Conservation (phyloP, 2,329 filamentous ascomycete genomes). For the Penicillium sclerotigenum region DNA sequence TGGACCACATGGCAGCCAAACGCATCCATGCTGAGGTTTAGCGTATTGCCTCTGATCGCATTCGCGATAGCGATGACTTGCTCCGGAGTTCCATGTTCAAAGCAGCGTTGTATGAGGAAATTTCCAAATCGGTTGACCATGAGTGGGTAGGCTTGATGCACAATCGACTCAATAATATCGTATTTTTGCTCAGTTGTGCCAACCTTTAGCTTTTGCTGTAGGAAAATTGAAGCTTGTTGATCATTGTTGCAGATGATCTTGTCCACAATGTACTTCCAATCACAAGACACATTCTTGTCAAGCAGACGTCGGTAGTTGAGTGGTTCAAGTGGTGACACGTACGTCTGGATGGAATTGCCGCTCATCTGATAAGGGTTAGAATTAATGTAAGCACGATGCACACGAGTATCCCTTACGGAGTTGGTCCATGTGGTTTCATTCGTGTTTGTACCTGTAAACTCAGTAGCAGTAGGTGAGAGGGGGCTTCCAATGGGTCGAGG, state of each 20-base stretch:
- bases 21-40: conserved; percentile 95
- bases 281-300: conserved; percentile 93
- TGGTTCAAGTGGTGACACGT: conserved; percentile 81
- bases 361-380: conserved; percentile 22
- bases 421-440: conserved; percentile 32
- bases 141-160: conserved; percentile 86
- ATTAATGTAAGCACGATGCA: conserved; percentile 17
- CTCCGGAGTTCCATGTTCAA: conserved; percentile 93
- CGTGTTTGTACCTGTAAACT: conserved; percentile 59
- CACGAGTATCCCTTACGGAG: conserved; percentile 52
- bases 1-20: conserved; percentile 98
- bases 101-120: conserved; percentile 96
- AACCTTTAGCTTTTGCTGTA: conserved; percentile 98
- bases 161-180: conserved; percentile 94
- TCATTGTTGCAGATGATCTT: conserved; percentile 99
- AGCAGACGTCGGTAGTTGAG: conserved; percentile 94
- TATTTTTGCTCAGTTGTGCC: conserved; percentile 93
- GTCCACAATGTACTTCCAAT: conserved; percentile 99
- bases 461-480: conserved; percentile 69
- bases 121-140: conserved; percentile 99
- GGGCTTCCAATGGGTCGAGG: conserved; percentile 61
- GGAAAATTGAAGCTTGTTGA: conserved; percentile 96
- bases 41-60: conserved; percentile 87
- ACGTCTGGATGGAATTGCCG: conserved; percentile 65
- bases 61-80: conserved; percentile 94